Base-by-base conservation (phyloP, 192 early-diverging fungal genomes). In the Coemansia sp. region DNA sequence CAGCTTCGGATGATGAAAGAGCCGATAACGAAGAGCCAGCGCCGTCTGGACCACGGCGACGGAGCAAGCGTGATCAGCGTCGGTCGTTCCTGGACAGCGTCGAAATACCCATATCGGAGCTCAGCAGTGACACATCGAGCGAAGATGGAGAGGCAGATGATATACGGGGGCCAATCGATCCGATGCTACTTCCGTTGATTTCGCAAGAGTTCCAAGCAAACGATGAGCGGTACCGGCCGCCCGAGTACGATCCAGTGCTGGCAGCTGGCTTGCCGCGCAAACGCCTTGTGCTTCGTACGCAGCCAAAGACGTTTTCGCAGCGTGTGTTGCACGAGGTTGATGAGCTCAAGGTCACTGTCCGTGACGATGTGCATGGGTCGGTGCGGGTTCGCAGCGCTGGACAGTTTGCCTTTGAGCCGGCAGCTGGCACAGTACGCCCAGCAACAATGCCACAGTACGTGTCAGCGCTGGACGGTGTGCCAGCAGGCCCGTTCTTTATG, bases 401-500 rank as follows among this genome's bases (percentile, higher is more conserved):
- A 2, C 64, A 65, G 63, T 65, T 70, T 52, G 50, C 69, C 2
- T 71, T 72, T 49, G 61, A 57, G 51, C 55, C 67, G 35, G 59
- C 65, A 1, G 53, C 52, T 3, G 77, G 65, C 35, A 80, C 77
- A 0, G 68, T 80, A 54, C 68, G 77, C 37, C 77, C 77, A 12
- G 56, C 77, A 55, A 58, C 54, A 9, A 70, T 80, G 37, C 77
- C 77, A 27, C 65, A 67, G 62, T 80, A 74, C 22, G 77, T 80
- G 53, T 80, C 77, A 58, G 68, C 57, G 63, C 66, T 81, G 7
- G 67, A 75, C 43, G 79, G 79, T 8, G 67, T 72, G 45, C 73
- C 79, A 0, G 66, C 73, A 0, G 79, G 79, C 2, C 73, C 73
- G 2, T 81, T 81, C 56, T 81, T 81, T 51, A 65, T 68, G 64